A percentile compares a stretch with the other conserved stretches of the same genome.
These are phyloP conservation scores for Penicillium manginii DNA, from an alignment of 495 filamentous ascomycete species.

Conservation along the genomic window DNA sequence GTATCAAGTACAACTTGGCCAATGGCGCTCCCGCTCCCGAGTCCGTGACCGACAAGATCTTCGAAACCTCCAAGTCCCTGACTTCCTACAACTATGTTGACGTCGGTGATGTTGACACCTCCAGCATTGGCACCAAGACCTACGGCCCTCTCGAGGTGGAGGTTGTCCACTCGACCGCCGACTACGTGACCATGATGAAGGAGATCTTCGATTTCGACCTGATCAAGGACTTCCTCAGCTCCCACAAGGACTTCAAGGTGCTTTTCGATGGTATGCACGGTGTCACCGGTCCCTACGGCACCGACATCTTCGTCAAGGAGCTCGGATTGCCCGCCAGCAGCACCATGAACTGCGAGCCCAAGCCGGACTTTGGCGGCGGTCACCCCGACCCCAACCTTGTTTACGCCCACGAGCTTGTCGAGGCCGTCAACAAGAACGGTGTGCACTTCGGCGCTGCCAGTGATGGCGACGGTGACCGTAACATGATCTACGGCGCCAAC, in stretches of 20 bases:
- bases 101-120: slow-evolving; percentile 84
- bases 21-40: slow-evolving; percentile 97
- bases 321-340: slow-evolving; percentile 75
- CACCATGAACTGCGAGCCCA: slow-evolving; percentile 91
- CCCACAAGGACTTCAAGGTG: slow-evolving; percentile 91
- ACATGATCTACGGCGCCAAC: slow-evolving; percentile 99
- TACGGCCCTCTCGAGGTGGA: slow-evolving; percentile 91
- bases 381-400: slow-evolving; percentile 98
- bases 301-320: slow-evolving; percentile 92
- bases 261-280: slow-evolving; percentile 93
- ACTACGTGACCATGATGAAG: slow-evolving; percentile 95
- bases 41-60: slow-evolving; percentile 96
- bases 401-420: slow-evolving; percentile 95
- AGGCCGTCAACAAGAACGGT: slow-evolving; percentile 84
- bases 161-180: slow-evolving; percentile 86
- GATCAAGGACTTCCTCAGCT: slow-evolving; percentile 87
- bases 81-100: slow-evolving; percentile 89
- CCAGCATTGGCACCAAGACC: slow-evolving; percentile 76
- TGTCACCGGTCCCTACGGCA: slow-evolving; percentile 93
- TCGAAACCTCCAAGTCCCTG: slow-evolving; percentile 82
- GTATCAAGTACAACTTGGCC: slow-evolving; percentile 98
- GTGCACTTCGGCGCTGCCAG: slow-evolving; percentile 96
- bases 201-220: slow-evolving; percentile 96
- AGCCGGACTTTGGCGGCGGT: slow-evolving; percentile 92
- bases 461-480: slow-evolving; percentile 96